Evolutionary conservation across 805 yeast genomes (phyloP).

Genomic region (Teunomyces aglyptinius): DNA sequence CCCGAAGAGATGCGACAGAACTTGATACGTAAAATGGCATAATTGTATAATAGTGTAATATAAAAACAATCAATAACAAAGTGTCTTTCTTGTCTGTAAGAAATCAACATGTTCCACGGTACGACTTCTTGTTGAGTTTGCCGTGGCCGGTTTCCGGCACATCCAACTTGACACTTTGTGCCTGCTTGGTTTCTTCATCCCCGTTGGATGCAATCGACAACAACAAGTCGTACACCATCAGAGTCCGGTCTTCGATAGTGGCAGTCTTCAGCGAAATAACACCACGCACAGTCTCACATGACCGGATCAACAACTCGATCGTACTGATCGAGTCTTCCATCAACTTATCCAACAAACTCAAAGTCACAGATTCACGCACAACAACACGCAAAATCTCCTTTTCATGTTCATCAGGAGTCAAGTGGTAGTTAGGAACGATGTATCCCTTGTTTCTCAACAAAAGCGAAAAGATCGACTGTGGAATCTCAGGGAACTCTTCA

Average conservation of each 20-base stretch:
- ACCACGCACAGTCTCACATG: constrained; percentile 42
- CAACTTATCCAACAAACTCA: constrained; percentile 35
- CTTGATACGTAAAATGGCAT: constrained; percentile 39
- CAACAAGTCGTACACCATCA: constrained; percentile 47
- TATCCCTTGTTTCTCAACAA: constrained; percentile 53
- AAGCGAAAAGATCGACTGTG: constrained; percentile 72
- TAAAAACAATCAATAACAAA: too few species aligned
- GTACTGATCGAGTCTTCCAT: constrained; percentile 58
- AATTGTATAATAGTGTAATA: too few species aligned
- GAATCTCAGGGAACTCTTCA: constrained; percentile 69
- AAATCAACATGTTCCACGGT: constrained; percentile 36
- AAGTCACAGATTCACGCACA: constrained; percentile 66
- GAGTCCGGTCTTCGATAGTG: constrained; percentile 24
- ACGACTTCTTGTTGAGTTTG: constrained; percentile 26
- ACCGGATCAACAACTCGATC: constrained; percentile 50
- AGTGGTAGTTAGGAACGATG: constrained; percentile 76
- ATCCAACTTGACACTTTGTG: constrained; percentile 20
- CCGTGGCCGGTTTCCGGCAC: constrained; percentile 18
- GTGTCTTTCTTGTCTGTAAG: too few species aligned
- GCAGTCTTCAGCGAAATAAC: constrained; percentile 15
- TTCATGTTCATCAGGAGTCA: constrained; percentile 59
- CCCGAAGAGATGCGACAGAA: constrained; percentile 28
- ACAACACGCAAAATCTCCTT: constrained; percentile 82
- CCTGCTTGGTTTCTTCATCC: constrained; percentile 34
- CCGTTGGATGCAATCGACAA: constrained; percentile 58